Percentiles rank a stretch among this genome's conserved stretches.
These are phyloP conservation scores for Cucurbita ficifolia DNA, from an alignment of 306 rosid species.

Conservation along the genomic window DNA sequence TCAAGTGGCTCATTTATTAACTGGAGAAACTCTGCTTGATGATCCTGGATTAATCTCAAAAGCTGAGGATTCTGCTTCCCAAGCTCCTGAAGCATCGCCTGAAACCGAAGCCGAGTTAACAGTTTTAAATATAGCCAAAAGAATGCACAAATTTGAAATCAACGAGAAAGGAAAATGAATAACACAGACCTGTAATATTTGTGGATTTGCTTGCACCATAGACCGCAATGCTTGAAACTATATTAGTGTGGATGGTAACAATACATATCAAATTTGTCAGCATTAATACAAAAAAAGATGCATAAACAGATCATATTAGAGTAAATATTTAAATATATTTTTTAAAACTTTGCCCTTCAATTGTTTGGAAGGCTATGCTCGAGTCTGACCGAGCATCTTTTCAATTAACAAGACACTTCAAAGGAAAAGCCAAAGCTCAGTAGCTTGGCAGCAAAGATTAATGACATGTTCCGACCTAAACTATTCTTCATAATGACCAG, in stretches of 20 bases:
- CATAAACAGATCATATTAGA: neutral
- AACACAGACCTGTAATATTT: neutral
- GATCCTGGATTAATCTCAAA: constrained; percentile 71
- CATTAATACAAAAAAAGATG: neutral
- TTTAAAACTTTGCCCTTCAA: neutral
- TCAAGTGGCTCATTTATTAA: constrained; percentile 81
- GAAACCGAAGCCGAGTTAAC: constrained; percentile 2
- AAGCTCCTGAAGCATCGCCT: constrained; percentile 98
- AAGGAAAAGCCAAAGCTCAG: neutral
- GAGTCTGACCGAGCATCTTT: neutral
- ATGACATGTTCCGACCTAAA: neutral
- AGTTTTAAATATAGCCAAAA: neutral
- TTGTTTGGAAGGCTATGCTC: neutral
- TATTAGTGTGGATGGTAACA: neutral
- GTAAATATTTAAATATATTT: neutral
- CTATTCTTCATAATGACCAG: neutral
- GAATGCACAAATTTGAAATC: neutral
- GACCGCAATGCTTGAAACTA: constrained; percentile 6
- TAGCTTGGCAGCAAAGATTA: neutral
- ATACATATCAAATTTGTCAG: neutral
- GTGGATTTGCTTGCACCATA: constrained; percentile 5
- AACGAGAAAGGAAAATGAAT: neutral
- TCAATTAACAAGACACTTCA: neutral
- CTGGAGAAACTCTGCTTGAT: constrained; percentile 84
- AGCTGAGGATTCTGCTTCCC: constrained; percentile 94